Conservation (phyloP, 1,284 basidiomycete species). For the Naganishia cerealis region DNA sequence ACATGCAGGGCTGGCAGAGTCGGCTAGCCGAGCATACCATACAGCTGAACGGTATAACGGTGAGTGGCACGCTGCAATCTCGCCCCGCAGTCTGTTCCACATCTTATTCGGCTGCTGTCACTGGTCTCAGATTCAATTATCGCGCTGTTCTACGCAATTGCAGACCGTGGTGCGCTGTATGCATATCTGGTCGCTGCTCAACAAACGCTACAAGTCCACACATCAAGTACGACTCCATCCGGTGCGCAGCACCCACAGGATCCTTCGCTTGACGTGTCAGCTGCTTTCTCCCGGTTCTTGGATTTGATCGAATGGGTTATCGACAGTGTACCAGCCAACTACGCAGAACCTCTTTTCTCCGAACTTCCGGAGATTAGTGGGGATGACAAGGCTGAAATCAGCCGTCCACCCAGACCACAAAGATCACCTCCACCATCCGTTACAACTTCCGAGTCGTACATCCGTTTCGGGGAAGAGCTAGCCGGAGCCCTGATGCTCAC, state of each 20-base stretch:
- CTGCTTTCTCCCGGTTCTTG: background rate
- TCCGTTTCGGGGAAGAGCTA: slow-evolving; percentile 6
- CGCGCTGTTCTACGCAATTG: slow-evolving; percentile 11
- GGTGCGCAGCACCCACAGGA: too few species aligned
- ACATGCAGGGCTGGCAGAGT: slow-evolving; percentile 24
- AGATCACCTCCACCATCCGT: slow-evolving; percentile 1
- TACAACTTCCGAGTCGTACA: background rate
- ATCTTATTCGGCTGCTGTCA: too few species aligned
- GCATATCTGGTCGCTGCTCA: slow-evolving; percentile 15
- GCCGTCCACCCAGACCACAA: background rate
- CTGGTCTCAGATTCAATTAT: slow-evolving; percentile 3
- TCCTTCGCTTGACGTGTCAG: background rate
- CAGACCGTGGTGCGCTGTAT: slow-evolving; percentile 24
- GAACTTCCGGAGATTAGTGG: background rate
- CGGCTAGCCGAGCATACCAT: slow-evolving; percentile 23
- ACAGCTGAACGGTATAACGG: slow-evolving; percentile 14
- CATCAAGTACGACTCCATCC: background rate
- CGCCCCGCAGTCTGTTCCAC: background rate
- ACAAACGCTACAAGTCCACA: background rate
- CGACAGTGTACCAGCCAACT: slow-evolving; percentile 17
- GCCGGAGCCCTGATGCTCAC: background rate
- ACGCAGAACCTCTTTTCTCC: slow-evolving; percentile 18
- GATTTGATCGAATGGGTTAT: slow-evolving; percentile 14
- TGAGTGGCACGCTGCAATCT: background rate
- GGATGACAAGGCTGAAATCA: background rate